Evolutionary conservation across 768 basidiomycete species (phyloP), one percentile per base, ranked within the genome.

Genomic region (Suillus clintonianus): DNA sequence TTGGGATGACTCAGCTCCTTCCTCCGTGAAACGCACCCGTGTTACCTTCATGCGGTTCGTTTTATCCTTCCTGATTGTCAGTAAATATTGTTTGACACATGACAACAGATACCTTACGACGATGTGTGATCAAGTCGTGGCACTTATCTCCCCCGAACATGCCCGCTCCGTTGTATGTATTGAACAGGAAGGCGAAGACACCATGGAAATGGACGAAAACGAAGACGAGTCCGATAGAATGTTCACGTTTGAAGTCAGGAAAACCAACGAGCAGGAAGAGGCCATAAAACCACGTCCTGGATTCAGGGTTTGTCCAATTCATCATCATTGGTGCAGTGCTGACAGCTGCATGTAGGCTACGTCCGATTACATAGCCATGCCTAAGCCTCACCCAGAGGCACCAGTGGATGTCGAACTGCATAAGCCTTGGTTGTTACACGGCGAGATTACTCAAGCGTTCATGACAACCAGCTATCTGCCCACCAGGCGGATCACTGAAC

Each of bases 11-110:
- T 72, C 76, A 15, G 81, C 84, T 0, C 41, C 73, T 7, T 74
- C 80, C 1, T 74, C 84, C 5, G 79, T 85, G 55, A 69, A 77
- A 34, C 79, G 82, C 3, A 89, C 87, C 72, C 78, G 87, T 7
- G 76, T 83, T 3, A 85, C 86, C 0, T 89, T 89, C 66, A 87
- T 89, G 85, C 74, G 87, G 87, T 85, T 72, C 43, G 73, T 62
- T 7, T 50, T 17, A 7, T 32, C 11, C 22, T 39, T 3, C 30
- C 17, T 53, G 51, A 32, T 47, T 32, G 24, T 4, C 17, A 17
- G 10, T 9, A 41, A 19, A 11, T 27, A 27, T 27, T 41, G 14
- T 39, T 30, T 59, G n/a, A 59, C 50, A 58, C 4, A 27, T 27
- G 14, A 2, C 4, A 22, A 5, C 41, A 88, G 88, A 55, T 89